phyloP scores from a whole-genome alignment of 306 rosid species.

The Geum urbanum region DNA sequence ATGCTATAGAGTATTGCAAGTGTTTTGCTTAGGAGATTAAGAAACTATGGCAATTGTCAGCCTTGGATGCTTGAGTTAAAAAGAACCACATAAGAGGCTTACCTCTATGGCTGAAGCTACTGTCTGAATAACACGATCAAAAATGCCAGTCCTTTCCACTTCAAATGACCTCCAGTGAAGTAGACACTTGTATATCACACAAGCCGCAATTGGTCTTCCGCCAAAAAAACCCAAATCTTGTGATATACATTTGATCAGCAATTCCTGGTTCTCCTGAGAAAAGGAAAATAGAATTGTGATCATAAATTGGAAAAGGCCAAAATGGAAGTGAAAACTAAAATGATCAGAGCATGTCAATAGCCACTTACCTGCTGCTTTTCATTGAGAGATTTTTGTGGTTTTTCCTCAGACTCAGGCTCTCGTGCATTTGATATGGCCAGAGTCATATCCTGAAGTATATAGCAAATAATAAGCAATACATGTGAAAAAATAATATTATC shows the following conservation, averaged over 20 bases:
- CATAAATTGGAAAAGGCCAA: conserved; percentile 17
- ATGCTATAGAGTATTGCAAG: conserved; percentile 15
- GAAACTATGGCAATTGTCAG: conserved; percentile 15
- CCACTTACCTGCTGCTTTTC: conserved; percentile 94
- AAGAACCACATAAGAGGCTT: conserved; percentile 21
- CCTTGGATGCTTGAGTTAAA: not conserved
- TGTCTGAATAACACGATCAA: conserved; percentile 92
- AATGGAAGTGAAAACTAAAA: conserved; percentile 15
- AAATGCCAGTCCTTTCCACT: conserved; percentile 94
- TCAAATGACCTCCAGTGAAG: conserved; percentile 99
- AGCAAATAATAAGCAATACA: conserved; percentile 21
- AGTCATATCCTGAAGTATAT: conserved; percentile 60
- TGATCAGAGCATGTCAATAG: conserved; percentile 16
- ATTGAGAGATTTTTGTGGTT: conserved; percentile 93
- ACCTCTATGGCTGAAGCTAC: conserved; percentile 98
- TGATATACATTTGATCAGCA: conserved; percentile 77
- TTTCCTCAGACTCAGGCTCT: conserved; percentile 97
- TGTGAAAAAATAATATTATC: conserved; percentile 12
- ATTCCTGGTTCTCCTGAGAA: conserved; percentile 94
- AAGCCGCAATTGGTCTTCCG: conserved; percentile 93
- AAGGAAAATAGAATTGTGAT: conserved; percentile 26
- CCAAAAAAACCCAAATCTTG: conserved; percentile 97
- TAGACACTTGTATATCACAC: conserved; percentile 94
- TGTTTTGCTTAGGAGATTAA: conserved; percentile 17
- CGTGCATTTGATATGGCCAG: conserved; percentile 75